Conservation (phyloP, 1,139 yeast species). For the Meyerozyma elateridarum region DNA sequence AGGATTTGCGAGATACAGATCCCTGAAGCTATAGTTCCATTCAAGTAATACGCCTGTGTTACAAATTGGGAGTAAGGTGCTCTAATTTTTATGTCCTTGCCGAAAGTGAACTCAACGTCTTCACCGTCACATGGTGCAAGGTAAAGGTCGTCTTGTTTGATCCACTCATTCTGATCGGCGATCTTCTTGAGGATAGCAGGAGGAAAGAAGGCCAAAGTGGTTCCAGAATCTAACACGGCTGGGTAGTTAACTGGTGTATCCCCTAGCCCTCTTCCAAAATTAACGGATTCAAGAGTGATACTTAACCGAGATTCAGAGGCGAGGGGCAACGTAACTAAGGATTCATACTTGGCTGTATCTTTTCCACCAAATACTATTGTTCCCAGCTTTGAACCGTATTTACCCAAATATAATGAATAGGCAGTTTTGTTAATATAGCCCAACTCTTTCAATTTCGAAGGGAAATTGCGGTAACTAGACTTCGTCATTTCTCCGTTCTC, state of each 20-base stretch:
- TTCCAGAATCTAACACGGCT: constrained; percentile 65
- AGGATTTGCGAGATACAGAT: too few relatives aligned
- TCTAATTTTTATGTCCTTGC: too few relatives aligned
- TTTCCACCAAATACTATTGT: too few relatives aligned
- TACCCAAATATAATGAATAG: constrained; percentile 51
- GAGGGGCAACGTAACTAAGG: too few relatives aligned
- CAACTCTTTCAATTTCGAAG: constrained; percentile 15
- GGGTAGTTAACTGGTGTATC: constrained; percentile 14
- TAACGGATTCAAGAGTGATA: constrained; percentile 7
- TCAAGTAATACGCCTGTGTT: too few relatives aligned
- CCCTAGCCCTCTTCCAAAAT: constrained; percentile 8
- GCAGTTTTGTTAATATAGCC: constrained; percentile 49
- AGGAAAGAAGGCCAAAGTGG: constrained; percentile 57
- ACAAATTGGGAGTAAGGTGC: too few relatives aligned
- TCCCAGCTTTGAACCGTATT: constrained; percentile 26
- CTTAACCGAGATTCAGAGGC: constrained; percentile 3
- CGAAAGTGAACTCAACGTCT: too few relatives aligned
- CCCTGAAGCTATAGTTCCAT: too few relatives aligned
- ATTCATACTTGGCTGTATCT: too few relatives aligned
- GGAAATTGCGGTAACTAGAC: constrained; percentile 15
- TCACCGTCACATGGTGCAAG: too few relatives aligned
- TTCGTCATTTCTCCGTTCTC: constrained; percentile 9
- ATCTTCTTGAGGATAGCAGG: constrained; percentile 30
- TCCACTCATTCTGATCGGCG: too few relatives aligned
- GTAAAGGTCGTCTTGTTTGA: too few relatives aligned